Base-by-base conservation (phyloP, 2,329 filamentous ascomycete genomes). In the Hypoxylon sp. region DNA sequence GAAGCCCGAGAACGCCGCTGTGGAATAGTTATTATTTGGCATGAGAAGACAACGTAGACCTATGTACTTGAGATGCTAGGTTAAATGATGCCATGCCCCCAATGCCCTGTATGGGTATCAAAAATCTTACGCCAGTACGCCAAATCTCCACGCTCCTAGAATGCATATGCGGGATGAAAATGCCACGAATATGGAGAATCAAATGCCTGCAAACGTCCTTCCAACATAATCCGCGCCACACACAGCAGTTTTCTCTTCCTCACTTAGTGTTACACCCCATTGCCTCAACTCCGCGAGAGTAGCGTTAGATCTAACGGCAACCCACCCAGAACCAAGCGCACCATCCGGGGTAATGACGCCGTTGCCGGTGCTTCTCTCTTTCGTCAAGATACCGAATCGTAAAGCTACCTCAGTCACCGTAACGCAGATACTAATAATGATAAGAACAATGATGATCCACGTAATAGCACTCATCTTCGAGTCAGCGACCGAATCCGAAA, bases 401-500 rank as follows among this genome's bases (percentile, higher is more conserved):
- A 99, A 83, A 60, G 92, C 89, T 8, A 98, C 95, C 81, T 99
- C 96, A 3, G 92, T 91, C 55, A 93, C 92, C 1, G 96, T 98
- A 59, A 99, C 94, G 58, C 94, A 84, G 76, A 99, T 98, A 77
- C 92, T 95, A 73, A 98, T 84, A 51, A 97, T 81, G 77, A 99
- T 99, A 50, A 99, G 87, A 50, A 97, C 86, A 76, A 99, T 99
- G 80, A 98, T 92, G 80, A 99, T 98, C 95, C 95, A 98, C 0
- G 96, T 99, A 78, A 98, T 97, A 72, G 87, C 86, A 73, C 94
- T 97, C 92, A 98, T 98, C 80, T 97, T 98, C 73, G 93, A 91
- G 78, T 98, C 94, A 22, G 93, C 93, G 60, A 98, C 94, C 1
- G 90, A 93, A 81, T 99, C 95, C 13, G 92, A 94, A 1, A 99